Evolutionary conservation across 352 stramenopile genomes (phyloP).

Genomic region (Globisporangium lucens): DNA sequence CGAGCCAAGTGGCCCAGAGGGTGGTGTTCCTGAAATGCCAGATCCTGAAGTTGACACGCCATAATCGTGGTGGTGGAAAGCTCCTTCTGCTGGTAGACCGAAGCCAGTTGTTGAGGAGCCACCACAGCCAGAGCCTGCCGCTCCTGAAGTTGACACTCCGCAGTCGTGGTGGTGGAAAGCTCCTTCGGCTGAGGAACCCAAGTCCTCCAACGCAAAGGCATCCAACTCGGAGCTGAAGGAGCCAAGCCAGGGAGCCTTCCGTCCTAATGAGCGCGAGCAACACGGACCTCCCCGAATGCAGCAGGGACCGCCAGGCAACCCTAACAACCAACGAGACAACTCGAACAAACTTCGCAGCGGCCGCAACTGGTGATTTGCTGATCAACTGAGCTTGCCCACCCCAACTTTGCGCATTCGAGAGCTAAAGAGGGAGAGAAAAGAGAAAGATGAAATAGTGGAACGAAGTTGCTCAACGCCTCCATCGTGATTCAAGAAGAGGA

Average conservation of each 20-base stretch:
- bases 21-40: not conserved
- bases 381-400: not conserved
- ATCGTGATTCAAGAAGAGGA: not conserved
- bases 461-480: not conserved
- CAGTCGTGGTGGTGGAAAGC: not conserved
- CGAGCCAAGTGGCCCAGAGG: not conserved
- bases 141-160: not conserved
- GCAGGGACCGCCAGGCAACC: not conserved
- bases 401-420: not conserved
- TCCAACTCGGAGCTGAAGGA: not conserved
- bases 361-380: not conserved
- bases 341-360: not conserved
- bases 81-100: no score
- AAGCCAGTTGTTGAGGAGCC: no score
- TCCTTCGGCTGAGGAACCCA: not conserved
- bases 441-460: not conserved
- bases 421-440: not conserved
- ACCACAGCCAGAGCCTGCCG: no score
- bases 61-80: not conserved
- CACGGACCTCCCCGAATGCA: not conserved
- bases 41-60: not conserved
- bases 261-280: not conserved
- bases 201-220: not conserved
- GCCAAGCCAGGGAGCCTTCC: not conserved
- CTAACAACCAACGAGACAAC: not conserved